These are phyloP conservation scores for Bisporella sp. DNA, from an alignment of 2,329 filamentous ascomycete genomes.

Conservation along the genomic window DNA sequence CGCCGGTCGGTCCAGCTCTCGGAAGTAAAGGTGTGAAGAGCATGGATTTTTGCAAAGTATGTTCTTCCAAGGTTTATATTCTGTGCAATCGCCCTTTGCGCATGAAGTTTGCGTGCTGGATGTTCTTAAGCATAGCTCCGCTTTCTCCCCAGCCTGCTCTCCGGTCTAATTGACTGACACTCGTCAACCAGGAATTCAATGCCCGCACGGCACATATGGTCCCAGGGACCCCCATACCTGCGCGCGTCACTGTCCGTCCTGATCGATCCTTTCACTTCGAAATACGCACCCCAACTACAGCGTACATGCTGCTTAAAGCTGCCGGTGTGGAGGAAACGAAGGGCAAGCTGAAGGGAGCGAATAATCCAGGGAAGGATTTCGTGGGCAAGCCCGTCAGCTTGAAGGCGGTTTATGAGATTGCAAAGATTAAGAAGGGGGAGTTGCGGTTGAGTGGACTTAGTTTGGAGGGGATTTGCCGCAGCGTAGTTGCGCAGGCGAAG, in stretches of 20 bases:
- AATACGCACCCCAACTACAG: slow-evolving; percentile 87
- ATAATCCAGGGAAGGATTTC: slow-evolving; percentile 59
- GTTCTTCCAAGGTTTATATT: slow-evolving; percentile 2
- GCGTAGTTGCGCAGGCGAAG: slow-evolving; percentile 68
- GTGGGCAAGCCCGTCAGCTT: slow-evolving; percentile 75
- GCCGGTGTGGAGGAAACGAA: slow-evolving; percentile 65
- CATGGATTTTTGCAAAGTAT: slow-evolving; percentile 98
- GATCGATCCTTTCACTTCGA: slow-evolving; percentile 94
- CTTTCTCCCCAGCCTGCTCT: slow-evolving; percentile 5
- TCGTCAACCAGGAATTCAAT: slow-evolving; percentile 81
- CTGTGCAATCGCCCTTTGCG: too few relatives aligned
- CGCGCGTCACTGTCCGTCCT: slow-evolving; percentile 83
- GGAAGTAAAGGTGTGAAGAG: slow-evolving; percentile 98
- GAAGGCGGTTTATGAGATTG: slow-evolving; percentile 97
- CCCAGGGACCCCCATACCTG: slow-evolving; percentile 79
- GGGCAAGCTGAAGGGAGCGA: slow-evolving; percentile 66
- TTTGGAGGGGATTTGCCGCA: slow-evolving; percentile 64
- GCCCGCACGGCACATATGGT: slow-evolving; percentile 81
- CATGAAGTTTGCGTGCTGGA: too few relatives aligned
- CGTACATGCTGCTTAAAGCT: slow-evolving; percentile 79
- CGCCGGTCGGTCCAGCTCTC: slow-evolving; percentile 90
- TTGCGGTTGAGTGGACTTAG: slow-evolving; percentile 64
- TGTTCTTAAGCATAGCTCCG: not conserved
- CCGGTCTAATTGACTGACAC: slow-evolving; percentile 3
- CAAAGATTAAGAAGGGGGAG: slow-evolving; percentile 86